A percentile compares a stretch with the other conserved stretches of the same genome.
Conservation (phyloP, 768 basidiomycete species). For the Boletus tomentosulus region DNA sequence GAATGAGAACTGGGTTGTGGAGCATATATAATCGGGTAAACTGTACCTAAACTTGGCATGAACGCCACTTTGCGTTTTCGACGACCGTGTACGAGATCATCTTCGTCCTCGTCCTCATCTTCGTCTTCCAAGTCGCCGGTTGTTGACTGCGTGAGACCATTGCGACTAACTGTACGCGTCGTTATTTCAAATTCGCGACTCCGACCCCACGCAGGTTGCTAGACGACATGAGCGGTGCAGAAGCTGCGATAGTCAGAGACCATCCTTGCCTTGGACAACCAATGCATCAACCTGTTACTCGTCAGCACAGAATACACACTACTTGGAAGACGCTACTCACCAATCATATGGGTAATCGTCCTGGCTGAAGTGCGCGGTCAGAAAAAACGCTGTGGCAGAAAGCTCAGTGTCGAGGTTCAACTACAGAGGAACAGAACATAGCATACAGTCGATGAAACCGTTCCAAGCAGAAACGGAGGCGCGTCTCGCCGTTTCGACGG, state of each 20-base stretch:
- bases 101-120: conserved; percentile 61
- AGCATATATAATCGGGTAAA: conserved; percentile 10
- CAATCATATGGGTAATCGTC: conserved; percentile 88
- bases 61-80: conserved; percentile 78
- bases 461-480: conserved; percentile 85
- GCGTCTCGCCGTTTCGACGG: conserved; percentile 79
- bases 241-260: conserved; percentile 3
- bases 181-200: conserved; percentile 90
- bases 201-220: conserved; percentile 91
- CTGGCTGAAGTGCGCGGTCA: conserved; percentile 84
- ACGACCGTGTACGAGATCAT: conserved; percentile 58
- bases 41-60: conserved; percentile 77
- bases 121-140: conserved; percentile 78
- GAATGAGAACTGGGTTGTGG: conserved; percentile 12
- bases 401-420: conserved; percentile 6
- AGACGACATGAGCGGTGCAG: conserved; percentile 17
- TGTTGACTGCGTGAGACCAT: conserved; percentile 60
- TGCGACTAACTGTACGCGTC: conserved; percentile 66
- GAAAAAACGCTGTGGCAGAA: conserved; percentile 63
- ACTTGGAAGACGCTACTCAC: conserved; percentile 33
- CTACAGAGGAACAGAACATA: neutral
- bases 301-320: conserved; percentile 1
- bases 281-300: conserved; percentile 72
- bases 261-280: conserved; percentile 68
- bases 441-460: conserved; percentile 78